Evolutionary conservation across 2,329 filamentous ascomycete species (phyloP), one percentile per base, ranked within the genome.

Genomic region (Nannizzia gypsea): DNA sequence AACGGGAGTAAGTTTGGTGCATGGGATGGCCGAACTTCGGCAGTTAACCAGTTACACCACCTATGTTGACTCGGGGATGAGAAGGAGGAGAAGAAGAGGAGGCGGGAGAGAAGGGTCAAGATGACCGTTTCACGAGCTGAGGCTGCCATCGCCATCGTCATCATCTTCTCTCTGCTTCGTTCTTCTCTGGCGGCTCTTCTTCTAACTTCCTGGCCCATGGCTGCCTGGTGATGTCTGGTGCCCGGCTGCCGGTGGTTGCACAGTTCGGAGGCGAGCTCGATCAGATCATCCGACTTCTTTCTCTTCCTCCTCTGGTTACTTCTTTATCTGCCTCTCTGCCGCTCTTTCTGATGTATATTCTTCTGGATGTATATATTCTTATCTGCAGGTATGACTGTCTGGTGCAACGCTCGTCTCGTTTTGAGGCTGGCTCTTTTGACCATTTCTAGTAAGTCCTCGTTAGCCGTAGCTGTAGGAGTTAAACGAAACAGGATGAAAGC

Each of bases 321-420:
- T 17, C 38, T 42, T 15, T n/a, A 15, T n/a, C 13, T 42, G 38
- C 38, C 31, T 42, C 13, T n/a, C n/a, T n/a, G n/a, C n/a, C n/a
- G n/a, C n/a, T n/a, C n/a, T n/a, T n/a, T n/a, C n/a, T n/a, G n/a
- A n/a, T n/a, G n/a, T n/a, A n/a, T n/a, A n/a, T n/a, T n/a, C n/a
- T n/a, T n/a, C 3, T 42, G 2, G 38, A 42, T 15, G n/a, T n/a
- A 42, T 9, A 40, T 46, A 46, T 20, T 20, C n/a, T 20, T 46
- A 46, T 20, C n/a, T 46, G 42, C 42, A 46, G 42, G 42, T 46
- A 46, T 46, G 42, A 46, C 17, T 17, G n/a, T 3, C 20, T 20
- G 20, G 42, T 46, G 42, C 42, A 46, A 46, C 57, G 17, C 31
- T 57, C 26, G 40, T 42, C 44, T 60, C 56, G n/a, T n/a, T n/a